Percentiles rank a stretch among this genome's conserved stretches.
Evolutionary conservation across 768 basidiomycete species (phyloP).

Genomic region (Cystoderma amianthinum): DNA sequence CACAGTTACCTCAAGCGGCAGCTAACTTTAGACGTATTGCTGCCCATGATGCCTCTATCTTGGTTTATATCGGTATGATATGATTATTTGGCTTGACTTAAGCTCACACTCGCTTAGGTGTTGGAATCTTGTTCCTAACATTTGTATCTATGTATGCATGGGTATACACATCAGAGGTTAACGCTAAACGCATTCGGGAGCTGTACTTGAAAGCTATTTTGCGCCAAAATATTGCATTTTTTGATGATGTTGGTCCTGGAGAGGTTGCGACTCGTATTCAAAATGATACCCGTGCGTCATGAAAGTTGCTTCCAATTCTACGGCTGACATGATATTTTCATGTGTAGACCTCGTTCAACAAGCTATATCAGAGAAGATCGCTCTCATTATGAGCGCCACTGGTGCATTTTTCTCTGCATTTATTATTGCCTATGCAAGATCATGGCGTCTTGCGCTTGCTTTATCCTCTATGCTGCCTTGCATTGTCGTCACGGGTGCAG

Average conservation of each 20-base stretch:
- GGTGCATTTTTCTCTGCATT: slow-evolving; percentile 77
- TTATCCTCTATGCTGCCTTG: slow-evolving; percentile 79
- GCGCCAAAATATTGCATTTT: slow-evolving; percentile 84
- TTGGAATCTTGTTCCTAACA: slow-evolving; percentile 71
- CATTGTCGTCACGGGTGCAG: slow-evolving; percentile 63
- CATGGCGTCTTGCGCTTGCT: slow-evolving; percentile 82
- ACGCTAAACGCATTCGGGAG: slow-evolving; percentile 81
- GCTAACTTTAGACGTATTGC: slow-evolving; percentile 45
- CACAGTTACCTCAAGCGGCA: slow-evolving; percentile 26
- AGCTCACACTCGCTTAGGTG: slow-evolving; percentile 31
- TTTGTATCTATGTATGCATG: slow-evolving; percentile 66
- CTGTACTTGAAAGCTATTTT: slow-evolving; percentile 73
- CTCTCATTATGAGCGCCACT: slow-evolving; percentile 56
- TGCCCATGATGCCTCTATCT: slow-evolving; percentile 50
- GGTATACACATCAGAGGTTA: slow-evolving; percentile 74
- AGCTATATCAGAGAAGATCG: slow-evolving; percentile 87
- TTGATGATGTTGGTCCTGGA: slow-evolving; percentile 90
- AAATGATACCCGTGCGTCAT: slow-evolving; percentile 66
- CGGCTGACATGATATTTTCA: neutral
- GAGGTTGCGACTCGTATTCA: slow-evolving; percentile 92
- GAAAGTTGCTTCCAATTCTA: slow-evolving; percentile 4
- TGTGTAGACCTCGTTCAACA: slow-evolving; percentile 88
- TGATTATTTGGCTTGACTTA: neutral
- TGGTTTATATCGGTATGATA: slow-evolving; percentile 54
- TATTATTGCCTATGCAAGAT: slow-evolving; percentile 58